Evolutionary conservation across 176 grass and related monocot species (phyloP), one percentile per base, ranked within the genome.

Genomic region (Alopecurus myosuroides): DNA sequence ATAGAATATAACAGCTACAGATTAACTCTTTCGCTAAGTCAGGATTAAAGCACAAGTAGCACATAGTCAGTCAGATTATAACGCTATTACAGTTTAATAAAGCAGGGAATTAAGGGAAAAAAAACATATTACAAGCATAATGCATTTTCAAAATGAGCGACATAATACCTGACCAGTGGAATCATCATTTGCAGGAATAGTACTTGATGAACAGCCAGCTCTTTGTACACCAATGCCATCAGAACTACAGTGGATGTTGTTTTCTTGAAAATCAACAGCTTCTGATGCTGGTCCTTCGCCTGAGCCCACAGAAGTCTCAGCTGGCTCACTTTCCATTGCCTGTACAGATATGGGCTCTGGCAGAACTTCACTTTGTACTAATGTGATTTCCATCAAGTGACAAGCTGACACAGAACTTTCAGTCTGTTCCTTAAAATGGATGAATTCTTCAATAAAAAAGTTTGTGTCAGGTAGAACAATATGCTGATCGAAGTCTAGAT

Each of bases 401-500:
- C 56, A 76, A 12, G 74, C 30, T 36, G 11, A 58, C 30, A 22
- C 50, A 36, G 13, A 53, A 29, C n/a, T 80, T 77, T 57, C 11
- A 55, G 51, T 72, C 67, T 78, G 85, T 53, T 84, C 85, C 58
- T 68, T 75, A 45, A 89, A 84, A 82, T 85, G 74, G 60, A 60
- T 85, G 51, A 94, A 91, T 57, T 91, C 82, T 60, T 98, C 84
- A 55, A 90, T 31, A 37, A 66, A 58, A 51, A 94, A 98, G 48
- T 52, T 50, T 57, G 84, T 90, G 88, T 91, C 88, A 40, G 86
- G 84, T 61, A 93, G 73, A 83, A 71, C 72, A 81, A 84, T 77
- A 25, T 37, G 17, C n/a, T 1, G 80, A 86, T 93, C 85, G 86
- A 90, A 82, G 42, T 76, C 82, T 12, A 34, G 70, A 61, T 82